Conservation (phyloP, 129 eudicot genomes). For the Artemisia argyi region DNA sequence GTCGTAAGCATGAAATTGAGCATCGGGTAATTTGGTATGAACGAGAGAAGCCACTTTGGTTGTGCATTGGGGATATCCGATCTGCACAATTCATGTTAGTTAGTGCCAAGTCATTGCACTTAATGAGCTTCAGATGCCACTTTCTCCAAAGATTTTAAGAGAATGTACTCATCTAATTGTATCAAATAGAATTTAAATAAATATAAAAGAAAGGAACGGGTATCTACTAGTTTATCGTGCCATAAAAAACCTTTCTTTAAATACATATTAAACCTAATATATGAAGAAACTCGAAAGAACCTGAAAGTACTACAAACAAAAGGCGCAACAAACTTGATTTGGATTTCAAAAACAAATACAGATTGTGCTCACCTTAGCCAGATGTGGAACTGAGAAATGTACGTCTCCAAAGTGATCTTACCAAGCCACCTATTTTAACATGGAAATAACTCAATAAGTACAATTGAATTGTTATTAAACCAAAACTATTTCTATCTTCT, state of each 20-base stretch:
- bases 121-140: conserved; percentile 22
- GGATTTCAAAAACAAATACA: not conserved
- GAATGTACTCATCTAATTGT: not conserved
- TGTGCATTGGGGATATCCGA: conserved; percentile 89
- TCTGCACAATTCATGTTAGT: conserved; percentile 45
- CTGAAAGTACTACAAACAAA: not conserved
- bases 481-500: not conserved
- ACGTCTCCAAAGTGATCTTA: conserved; percentile 88
- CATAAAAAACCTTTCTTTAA: too few relatives aligned
- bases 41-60: conserved; percentile 86
- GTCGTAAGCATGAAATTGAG: conserved; percentile 92
- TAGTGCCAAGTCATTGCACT: conserved; percentile 14
- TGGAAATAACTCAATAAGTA: not conserved
- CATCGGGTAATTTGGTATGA: conserved; percentile 84
- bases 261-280: not conserved
- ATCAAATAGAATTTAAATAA: not conserved
- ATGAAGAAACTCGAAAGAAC: not conserved
- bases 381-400: conserved; percentile 93
- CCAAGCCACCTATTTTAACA: conserved; percentile 78
- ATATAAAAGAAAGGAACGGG: not conserved
- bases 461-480: not conserved
- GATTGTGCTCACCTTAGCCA: conserved; percentile 70
- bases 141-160: not conserved
- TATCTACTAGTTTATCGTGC: not conserved
- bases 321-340: not conserved